Evolutionary conservation across 495 filamentous ascomycete genomes (phyloP).

Genomic region (Amphirosellinia nigrospora): DNA sequence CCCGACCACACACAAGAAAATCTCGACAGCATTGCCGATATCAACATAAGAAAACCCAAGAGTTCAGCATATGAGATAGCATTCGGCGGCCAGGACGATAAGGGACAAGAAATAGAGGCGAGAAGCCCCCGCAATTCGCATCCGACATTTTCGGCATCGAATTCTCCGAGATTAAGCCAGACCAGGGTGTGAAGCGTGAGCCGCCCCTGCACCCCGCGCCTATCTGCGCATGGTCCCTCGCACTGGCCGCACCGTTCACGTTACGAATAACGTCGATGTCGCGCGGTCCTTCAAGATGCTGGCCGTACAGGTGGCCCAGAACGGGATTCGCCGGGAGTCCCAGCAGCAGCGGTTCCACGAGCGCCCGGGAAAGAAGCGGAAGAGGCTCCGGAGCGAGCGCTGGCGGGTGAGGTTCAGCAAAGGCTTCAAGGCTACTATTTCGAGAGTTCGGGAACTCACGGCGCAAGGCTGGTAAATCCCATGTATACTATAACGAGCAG

Average conservation of each 20-base stretch:
- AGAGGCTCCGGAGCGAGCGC: slow-evolving; percentile 69
- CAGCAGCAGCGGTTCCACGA: slow-evolving; percentile 69
- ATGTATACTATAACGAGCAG: slow-evolving; percentile 27
- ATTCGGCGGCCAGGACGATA: slow-evolving; percentile 10
- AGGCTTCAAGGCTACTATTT: slow-evolving; percentile 65
- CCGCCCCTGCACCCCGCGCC: slow-evolving; percentile 24
- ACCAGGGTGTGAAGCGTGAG: slow-evolving; percentile 20
- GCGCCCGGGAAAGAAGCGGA: slow-evolving; percentile 73
- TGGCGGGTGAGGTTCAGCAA: slow-evolving; percentile 69
- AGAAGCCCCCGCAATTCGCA: slow-evolving; percentile 16
- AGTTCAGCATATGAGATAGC: slow-evolving; percentile 11
- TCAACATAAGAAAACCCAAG: slow-evolving; percentile 31
- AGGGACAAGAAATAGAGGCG: slow-evolving; percentile 12
- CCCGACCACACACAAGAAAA: neutral
- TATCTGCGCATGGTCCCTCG: slow-evolving; percentile 55
- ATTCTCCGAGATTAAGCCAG: slow-evolving; percentile 32
- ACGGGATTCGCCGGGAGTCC: slow-evolving; percentile 59
- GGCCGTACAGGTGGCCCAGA: slow-evolving; percentile 48
- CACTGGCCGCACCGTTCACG: slow-evolving; percentile 64
- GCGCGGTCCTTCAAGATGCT: slow-evolving; percentile 60
- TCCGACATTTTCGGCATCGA: slow-evolving; percentile 32
- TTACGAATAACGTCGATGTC: slow-evolving; percentile 58
- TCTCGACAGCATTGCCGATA: neutral
- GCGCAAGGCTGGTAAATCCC: slow-evolving; percentile 71
- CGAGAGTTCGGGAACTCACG: slow-evolving; percentile 68